Conservation (phyloP, 1,284 basidiomycete species). For the Phellinidium pouzarii region DNA sequence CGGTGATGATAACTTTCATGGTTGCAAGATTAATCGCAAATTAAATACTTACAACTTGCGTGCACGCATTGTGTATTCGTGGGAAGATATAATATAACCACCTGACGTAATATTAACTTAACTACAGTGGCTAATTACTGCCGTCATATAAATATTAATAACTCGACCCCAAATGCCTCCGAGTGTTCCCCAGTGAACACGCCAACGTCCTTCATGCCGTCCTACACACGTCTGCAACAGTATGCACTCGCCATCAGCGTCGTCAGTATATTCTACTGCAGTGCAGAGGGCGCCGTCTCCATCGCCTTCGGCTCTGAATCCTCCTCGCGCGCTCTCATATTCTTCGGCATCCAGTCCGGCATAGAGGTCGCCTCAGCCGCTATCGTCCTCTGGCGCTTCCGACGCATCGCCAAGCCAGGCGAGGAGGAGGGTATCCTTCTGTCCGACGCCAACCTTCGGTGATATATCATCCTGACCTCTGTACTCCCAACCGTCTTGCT, state of each 20-base stretch:
- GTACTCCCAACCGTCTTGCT: neutral
- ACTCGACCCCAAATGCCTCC: neutral
- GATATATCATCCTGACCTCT: constrained; percentile 19
- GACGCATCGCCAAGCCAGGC: constrained; percentile 27
- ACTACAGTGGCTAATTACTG: too few relatives aligned
- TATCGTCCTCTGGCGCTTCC: constrained; percentile 39
- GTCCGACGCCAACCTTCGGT: constrained; percentile 5
- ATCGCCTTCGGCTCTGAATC: constrained; percentile 39
- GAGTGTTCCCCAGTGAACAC: neutral
- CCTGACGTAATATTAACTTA: too few relatives aligned
- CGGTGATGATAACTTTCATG: constrained; percentile 31
- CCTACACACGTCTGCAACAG: constrained; percentile 29
- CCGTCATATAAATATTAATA: neutral
- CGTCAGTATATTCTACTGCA: constrained; percentile 28
- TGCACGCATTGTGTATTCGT: neutral
- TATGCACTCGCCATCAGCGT: constrained; percentile 32
- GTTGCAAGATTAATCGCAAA: neutral
- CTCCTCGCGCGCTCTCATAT: constrained; percentile 39
- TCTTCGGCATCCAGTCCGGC: constrained; percentile 45
- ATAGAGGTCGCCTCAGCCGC: constrained; percentile 38
- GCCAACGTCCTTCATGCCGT: constrained; percentile 11
- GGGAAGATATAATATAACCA: neutral
- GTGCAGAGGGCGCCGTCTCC: constrained; percentile 35
- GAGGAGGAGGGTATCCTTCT: constrained; percentile 27
- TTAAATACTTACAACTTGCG: neutral